phyloP scores from a whole-genome alignment of 108 stramenopile species.

The Chaetoceros muelleri region DNA sequence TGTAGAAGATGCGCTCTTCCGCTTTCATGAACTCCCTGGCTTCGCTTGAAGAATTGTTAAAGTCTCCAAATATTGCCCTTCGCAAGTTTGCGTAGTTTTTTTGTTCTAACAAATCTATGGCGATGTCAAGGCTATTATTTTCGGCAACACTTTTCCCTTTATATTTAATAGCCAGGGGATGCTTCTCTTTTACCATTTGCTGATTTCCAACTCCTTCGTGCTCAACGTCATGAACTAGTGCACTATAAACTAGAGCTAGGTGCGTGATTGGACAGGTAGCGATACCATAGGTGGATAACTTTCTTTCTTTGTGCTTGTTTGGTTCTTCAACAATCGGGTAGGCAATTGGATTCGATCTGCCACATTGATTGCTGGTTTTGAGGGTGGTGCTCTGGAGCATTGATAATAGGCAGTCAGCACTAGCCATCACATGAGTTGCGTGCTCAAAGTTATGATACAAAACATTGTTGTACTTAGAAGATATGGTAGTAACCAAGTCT shows the following conservation, averaged over 20 bases:
- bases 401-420: background rate
- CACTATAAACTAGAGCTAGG: conserved; percentile 16
- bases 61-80: conserved; percentile 2
- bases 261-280: background rate
- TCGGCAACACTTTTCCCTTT: conserved; percentile 14
- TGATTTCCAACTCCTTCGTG: conserved; percentile 16
- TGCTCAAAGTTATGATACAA: conserved; percentile 24
- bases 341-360: too few relatives aligned
- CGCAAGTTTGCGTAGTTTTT: conserved; percentile 8
- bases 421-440: conserved; percentile 2
- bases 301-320: background rate
- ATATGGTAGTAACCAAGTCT: conserved; percentile 12
- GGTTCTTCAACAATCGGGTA: too few relatives aligned
- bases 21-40: background rate
- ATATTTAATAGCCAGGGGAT: conserved; percentile 10
- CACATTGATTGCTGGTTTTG: too few relatives aligned
- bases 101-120: conserved; percentile 12
- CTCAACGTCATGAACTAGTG: conserved; percentile 19
- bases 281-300: background rate
- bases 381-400: background rate
- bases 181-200: conserved; percentile 11
- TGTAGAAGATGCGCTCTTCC: background rate
- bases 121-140: conserved; percentile 13
- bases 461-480: conserved; percentile 13
- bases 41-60: background rate